Evolutionary conservation across 2,329 filamentous ascomycete genomes (phyloP).

Genomic region (Curvularia verruculosa): DNA sequence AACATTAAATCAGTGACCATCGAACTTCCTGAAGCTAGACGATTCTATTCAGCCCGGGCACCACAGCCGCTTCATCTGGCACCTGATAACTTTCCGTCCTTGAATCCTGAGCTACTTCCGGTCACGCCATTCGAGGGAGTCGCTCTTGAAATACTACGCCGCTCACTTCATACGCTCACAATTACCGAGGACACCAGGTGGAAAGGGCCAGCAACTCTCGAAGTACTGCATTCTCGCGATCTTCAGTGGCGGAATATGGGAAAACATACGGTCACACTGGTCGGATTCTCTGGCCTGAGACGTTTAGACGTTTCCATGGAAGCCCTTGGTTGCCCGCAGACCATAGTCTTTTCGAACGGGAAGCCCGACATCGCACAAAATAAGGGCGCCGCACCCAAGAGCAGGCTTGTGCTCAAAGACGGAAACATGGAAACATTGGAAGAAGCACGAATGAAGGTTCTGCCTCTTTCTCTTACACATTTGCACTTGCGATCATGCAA

Average conservation of each 20-base stretch:
- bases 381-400: background rate
- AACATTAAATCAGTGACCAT: constrained; percentile 21
- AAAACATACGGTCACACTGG: constrained; percentile 17
- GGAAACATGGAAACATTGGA: background rate
- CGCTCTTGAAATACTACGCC: constrained; percentile 7
- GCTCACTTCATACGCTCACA: constrained; percentile 19
- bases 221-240: constrained; percentile 15
- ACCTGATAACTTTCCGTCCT: background rate
- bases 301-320: constrained; percentile 19
- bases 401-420: background rate
- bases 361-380: background rate
- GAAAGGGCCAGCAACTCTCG: constrained; percentile 14
- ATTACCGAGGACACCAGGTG: constrained; percentile 15
- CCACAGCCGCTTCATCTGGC: background rate
- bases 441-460: constrained; percentile 5
- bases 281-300: constrained; percentile 11
- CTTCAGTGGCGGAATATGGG: constrained; percentile 20
- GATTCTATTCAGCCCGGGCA: constrained; percentile 1
- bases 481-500: constrained; percentile 23
- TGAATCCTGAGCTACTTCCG: constrained; percentile 8
- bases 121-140: constrained; percentile 16
- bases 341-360: constrained; percentile 8
- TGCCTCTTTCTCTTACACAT: constrained; percentile 12
- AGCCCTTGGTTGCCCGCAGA: constrained; percentile 9
- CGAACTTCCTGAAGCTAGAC: constrained; percentile 15